Evolutionary conservation across 179 eudicot genomes (phyloP).

Genomic region (Drosera spatulata): DNA sequence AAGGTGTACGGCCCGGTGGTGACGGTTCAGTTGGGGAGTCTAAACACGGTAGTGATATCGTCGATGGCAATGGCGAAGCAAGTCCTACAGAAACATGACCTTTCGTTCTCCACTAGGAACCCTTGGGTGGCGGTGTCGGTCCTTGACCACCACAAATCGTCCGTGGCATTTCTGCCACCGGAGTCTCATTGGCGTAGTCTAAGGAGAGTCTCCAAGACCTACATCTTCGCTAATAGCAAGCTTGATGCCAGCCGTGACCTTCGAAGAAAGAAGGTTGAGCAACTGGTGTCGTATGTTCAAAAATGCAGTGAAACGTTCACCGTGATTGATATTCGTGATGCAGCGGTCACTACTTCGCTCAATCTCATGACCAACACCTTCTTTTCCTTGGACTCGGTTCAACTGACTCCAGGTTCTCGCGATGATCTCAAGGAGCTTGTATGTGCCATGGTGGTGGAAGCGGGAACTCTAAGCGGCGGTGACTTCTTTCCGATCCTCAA

Average conservation of each 20-base stretch:
- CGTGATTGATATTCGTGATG: background rate
- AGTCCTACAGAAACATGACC: constrained; percentile 1
- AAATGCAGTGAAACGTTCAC: background rate
- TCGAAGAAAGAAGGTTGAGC: constrained; percentile 1
- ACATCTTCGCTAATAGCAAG: constrained; percentile 1
- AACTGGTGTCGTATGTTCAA: background rate
- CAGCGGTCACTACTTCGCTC: background rate
- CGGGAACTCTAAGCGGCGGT: too few species aligned
- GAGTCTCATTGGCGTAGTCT: background rate
- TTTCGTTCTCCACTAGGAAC: constrained; percentile 1
- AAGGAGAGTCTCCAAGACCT: background rate
- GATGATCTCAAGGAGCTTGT: background rate
- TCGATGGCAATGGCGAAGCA: background rate
- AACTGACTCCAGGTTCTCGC: background rate
- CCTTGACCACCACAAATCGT: background rate
- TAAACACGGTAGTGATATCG: background rate
- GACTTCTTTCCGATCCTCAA: too few species aligned
- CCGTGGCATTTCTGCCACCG: constrained; percentile 1
- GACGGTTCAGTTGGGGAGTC: background rate
- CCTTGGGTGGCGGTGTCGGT: background rate
- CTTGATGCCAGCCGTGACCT: background rate
- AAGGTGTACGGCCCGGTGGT: constrained; percentile 1
- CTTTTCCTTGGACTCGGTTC: constrained; percentile 2
- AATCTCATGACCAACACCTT: constrained; percentile 3
- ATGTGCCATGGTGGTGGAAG: too few species aligned